Base-by-base conservation (phyloP, 352 stramenopile species). In the Phytopythium delawarense region DNA sequence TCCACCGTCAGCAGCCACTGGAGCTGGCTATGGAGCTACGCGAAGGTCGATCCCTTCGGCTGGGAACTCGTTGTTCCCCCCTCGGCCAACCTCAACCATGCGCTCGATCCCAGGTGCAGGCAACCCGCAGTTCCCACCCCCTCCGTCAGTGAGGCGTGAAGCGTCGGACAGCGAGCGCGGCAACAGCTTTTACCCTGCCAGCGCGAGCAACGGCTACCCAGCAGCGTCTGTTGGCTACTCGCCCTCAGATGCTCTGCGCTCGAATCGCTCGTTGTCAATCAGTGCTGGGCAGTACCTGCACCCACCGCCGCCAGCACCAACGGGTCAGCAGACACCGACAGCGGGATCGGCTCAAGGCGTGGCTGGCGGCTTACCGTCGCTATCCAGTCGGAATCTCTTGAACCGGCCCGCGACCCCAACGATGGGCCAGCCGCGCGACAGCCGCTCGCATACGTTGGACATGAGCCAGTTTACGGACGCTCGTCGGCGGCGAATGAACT, bases 401-500 rank as follows among this genome's bases (percentile, higher is more conserved):
- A 67, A 67, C 30, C 70, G 63, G 30, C 62, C 63, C 34, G 61
- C 68, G 6, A 69, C 78, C 2, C 78, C 79, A 11, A 79, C 81
- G 6, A 87, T 93, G 76, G 81, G 83, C 28, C 78, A 89, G 39
- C 76, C 87, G 12, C 87, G 87, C 54, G 87, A 96, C 66, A 75
- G 76, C 32, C 81, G 87, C 42, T 96, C 87, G 49, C 84, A 90
- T 54, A 96, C 87, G 21, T 69, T 96, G 23, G 87, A 96, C 57
- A 92, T 96, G 81, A 85, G 84, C 13, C 76, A 82, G 52, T 96
- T 96, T 55, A 68, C 84, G 0, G 82, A 93, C 35, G 82, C 84
- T 30, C 74, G 87, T 15, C 79, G 87, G 21, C 75, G 82, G 60
- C 91, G 91, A 53, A 96, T 96, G 87, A 96, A 88, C 52, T 96